A percentile compares a stretch with the other conserved stretches of the same genome.
These are phyloP conservation scores for Gamsiella multidivaricata DNA, from an alignment of 192 early-diverging fungal genomes.

Conservation along the genomic window DNA sequence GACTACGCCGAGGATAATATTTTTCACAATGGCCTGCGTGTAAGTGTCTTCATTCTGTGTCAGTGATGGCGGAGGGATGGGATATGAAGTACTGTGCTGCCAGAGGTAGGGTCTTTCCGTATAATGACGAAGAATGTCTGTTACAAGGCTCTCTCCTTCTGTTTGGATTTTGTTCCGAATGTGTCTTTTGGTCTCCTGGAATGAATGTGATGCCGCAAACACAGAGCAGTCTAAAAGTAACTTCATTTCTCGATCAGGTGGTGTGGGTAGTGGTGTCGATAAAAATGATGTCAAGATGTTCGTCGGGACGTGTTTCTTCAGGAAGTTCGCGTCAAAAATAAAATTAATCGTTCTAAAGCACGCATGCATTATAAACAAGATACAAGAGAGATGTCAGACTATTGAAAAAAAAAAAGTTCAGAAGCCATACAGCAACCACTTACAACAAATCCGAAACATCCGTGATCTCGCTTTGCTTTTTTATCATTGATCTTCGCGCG, in stretches of 20 bases:
- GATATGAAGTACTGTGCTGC: background rate
- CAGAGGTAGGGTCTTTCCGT: background rate
- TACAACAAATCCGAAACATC: constrained; percentile 15
- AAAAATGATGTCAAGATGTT: background rate
- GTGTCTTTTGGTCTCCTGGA: background rate
- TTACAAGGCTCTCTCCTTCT: background rate
- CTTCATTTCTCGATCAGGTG: background rate
- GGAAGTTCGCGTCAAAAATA: background rate
- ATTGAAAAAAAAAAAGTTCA: background rate
- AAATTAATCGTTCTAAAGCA: background rate
- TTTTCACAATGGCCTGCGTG: constrained; percentile 4
- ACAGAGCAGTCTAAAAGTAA: background rate
- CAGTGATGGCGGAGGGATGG: background rate
- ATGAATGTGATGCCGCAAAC: background rate
- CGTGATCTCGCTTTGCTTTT: constrained; percentile 11
- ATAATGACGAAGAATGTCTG: constrained; percentile 3
- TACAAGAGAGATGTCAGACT: background rate
- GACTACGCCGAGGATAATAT: constrained; percentile 1
- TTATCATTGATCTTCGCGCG: background rate
- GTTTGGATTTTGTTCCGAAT: background rate
- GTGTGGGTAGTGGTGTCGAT: background rate
- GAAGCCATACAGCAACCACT: constrained; percentile 5
- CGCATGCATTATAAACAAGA: background rate
- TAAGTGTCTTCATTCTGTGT: constrained; percentile 8
- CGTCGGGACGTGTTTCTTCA: background rate